Base-by-base conservation (phyloP, 2,329 filamentous ascomycete species). In the Nannizziopsis barbatae region DNA sequence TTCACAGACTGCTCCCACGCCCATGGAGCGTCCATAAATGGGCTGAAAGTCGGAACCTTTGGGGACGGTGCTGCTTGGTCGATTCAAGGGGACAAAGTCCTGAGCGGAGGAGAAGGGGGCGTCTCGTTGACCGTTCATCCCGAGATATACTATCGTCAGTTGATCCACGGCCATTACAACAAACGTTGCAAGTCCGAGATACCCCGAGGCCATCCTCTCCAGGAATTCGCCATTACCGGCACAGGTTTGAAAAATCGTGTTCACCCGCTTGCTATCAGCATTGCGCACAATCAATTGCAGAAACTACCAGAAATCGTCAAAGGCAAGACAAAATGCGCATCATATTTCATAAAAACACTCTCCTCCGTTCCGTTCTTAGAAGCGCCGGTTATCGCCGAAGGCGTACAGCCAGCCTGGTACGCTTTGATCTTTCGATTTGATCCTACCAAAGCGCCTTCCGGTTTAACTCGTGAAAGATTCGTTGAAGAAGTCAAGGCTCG, bases 161-260 rank as follows among this genome's bases (percentile, higher is more conserved):
- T 33, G 14, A 27, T 36, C 18, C 27, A 45, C 20, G 42, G 42
- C 3, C 42, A 45, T 12, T 45, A 32, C 32, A 45, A 45, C 30
- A 45, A 45, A 20, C 42, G 42, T 36, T 27, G 22, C n/a, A 45
- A 45, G 18, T 32, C 31, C 8, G 42, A 45, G 14, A 32, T 45
- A n/a, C 42, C 42, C 7, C 27, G 35, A 5, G 42, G 20, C n/a
- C 42, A 45, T 45, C 42, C 42, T 14, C n/a, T 45, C 12, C 22
- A 32, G 27, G 32, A 45, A 20, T 45, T 45, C 18, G 15, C 27
- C 31, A 32, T 45, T n/a, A 45, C 42, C 11, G 42, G 42, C 12
- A 18, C 35, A 36, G 42, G 42, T 3, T 12, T 45, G 7, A 45
- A 45, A 27, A 32, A 32, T 27, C 42, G 42, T 10, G 42, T 22